These are phyloP conservation scores for Rubia yunnanensis DNA, from an alignment of 257 asterid species.

Conservation along the genomic window DNA sequence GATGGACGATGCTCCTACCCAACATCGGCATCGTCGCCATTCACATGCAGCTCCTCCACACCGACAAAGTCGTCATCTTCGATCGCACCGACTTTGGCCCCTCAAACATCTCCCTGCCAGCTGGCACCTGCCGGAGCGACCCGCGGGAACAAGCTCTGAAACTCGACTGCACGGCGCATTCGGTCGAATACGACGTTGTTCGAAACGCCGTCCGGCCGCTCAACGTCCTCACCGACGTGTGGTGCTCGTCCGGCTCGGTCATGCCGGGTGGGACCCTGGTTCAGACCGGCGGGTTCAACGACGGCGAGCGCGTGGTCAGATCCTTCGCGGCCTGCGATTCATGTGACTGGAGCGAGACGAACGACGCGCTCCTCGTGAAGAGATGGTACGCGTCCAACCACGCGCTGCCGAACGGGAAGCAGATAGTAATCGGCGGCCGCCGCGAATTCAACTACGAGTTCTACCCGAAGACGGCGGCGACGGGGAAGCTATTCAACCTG, in stretches of 20 bases:
- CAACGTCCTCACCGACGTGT: conserved; percentile 29
- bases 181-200: conserved; percentile 38
- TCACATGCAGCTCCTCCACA: conserved; percentile 56
- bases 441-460: conserved; percentile 33
- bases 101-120: conserved; percentile 36
- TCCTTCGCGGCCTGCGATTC: conserved; percentile 21
- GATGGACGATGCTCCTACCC: conserved; percentile 29
- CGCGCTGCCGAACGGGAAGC: conserved; percentile 26
- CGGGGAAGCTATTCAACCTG: conserved; percentile 8
- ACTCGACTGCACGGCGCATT: conserved; percentile 48
- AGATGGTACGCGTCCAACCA: conserved; percentile 51
- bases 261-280: conserved; percentile 26
- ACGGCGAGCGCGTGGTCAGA: conserved; percentile 35
- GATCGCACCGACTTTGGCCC: conserved; percentile 43
- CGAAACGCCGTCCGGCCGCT: conserved; percentile 35
- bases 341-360: conserved; percentile 31
- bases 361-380: not conserved
- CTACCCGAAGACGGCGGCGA: conserved; percentile 19
- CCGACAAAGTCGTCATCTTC: conserved; percentile 38
- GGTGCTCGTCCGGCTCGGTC: conserved; percentile 51
- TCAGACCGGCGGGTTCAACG: conserved; percentile 43
- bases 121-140: conserved; percentile 28
- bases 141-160: conserved; percentile 14
- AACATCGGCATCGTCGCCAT: conserved; percentile 41
- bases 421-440: conserved; percentile 36